phyloP scores from a whole-genome alignment of 2,329 filamentous ascomycete species.

The Plenodomus biglobosus region DNA sequence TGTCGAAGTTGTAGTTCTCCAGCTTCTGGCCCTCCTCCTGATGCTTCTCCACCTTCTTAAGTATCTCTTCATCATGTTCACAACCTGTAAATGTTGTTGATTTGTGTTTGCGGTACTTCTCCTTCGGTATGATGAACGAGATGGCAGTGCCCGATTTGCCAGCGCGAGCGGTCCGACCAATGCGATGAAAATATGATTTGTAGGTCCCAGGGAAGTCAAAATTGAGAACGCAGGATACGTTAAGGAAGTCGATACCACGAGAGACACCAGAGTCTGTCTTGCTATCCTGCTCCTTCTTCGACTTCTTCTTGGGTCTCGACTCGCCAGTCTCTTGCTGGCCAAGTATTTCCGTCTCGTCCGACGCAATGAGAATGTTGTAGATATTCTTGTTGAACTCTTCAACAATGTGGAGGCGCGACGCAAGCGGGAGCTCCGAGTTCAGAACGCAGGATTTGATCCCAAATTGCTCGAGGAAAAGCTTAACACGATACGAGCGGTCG shows the following conservation, averaged over 20 bases:
- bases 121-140: conserved; percentile 86
- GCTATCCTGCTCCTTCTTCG: conserved; percentile 60
- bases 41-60: conserved; percentile 76
- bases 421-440: conserved; percentile 92
- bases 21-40: conserved; percentile 83
- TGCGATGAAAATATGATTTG: conserved; percentile 95
- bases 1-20: conserved; percentile 91
- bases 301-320: conserved; percentile 54
- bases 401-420: conserved; percentile 89
- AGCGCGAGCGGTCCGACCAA: conserved; percentile 88
- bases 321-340: conserved; percentile 54
- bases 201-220: conserved; percentile 89
- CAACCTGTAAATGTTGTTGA: conserved; percentile 75
- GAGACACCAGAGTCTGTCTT: conserved; percentile 95
- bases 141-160: conserved; percentile 91
- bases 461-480: conserved; percentile 96
- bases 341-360: conserved; percentile 84
- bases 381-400: conserved; percentile 96
- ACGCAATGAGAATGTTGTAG: conserved; percentile 97
- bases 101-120: conserved; percentile 84
- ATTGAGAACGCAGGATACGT: conserved; percentile 81
- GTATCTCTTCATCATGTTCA: conserved; percentile 80
- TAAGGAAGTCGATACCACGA: conserved; percentile 93
- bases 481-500: conserved; percentile 86
- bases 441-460: conserved; percentile 90